Evolutionary conservation across 768 basidiomycete genomes (phyloP), one percentile per base, ranked within the genome.

Genomic region (Russula griseocarnosa): DNA sequence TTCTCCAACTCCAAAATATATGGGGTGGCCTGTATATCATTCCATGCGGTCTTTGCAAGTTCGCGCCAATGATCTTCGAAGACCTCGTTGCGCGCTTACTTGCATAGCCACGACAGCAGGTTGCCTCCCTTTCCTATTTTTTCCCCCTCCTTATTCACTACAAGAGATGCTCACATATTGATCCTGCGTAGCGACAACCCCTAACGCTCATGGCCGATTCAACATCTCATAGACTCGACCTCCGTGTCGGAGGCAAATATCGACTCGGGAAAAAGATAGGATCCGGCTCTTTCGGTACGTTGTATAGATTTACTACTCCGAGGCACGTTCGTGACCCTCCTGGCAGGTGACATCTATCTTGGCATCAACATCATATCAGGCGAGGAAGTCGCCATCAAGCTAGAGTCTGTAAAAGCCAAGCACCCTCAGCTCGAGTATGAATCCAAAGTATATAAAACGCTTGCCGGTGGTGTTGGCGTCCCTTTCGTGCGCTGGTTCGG

Each of bases 361-460:
- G 97, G 97, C 62, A 96, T 97, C 76, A 99, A 98, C 83, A 98
- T 99, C 80, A 98, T 98, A 74, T 98, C 96, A 20, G 96, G 96
- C 28, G 97, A 99, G 75, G 97, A 98, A 75, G 96, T 98, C 66
- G 97, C 94, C 74, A 99, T 99, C 84, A 99, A 99, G 79, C 92
- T 99, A 71, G 97, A 99, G 78, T 98, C 96, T 2, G 94, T 98
- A 76, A 99, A 99, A 78, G 97, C 97, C 70, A 99, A 99, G 77
- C 97, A 99, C 70, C 97, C 97, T n/a, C 97, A 99, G 78, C 89
- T 99, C 72, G 97, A 99, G 76, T 99, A 99, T 74, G 96, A 99
- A 78, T 89, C 88, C 69, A 90, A 91, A 76, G 90, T 92, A 54
- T 90, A 88, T 79, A 98, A 98, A 86, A 94, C 93, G n/a, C 86